Base-by-base conservation (phyloP, 106 monocot species). In the Allium sativum region DNA sequence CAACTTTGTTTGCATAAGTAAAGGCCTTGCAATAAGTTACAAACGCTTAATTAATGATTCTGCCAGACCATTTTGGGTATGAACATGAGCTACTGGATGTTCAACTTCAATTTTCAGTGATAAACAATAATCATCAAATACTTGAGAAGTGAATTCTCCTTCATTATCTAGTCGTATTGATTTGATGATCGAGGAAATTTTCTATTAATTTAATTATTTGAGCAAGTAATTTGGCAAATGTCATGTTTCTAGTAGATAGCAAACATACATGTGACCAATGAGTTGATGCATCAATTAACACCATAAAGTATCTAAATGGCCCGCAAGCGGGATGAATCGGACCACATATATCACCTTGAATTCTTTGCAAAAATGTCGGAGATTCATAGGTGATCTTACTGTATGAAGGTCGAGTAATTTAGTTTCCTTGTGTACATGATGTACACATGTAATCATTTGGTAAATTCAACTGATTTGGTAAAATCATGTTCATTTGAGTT, bases 331-430 rank as follows among this genome's bases (percentile, higher is more conserved):
- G n/a, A 3, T 56, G 55, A 5, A 8, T 56, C 18, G 55, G 55
- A 3, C 55, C 55, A 56, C 55, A 56, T 18, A 56, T 56, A 8
- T 56, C 55, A 13, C 19, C 55, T 56, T 56, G 31, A 31, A 31
- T 31, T 31, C 31, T 31, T 31, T 31, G 31, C 3, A 31, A 3
- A 31, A 31, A 31, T 31, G 31, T 31, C 3, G 31, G 31, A 31
- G 31, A 31, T 31, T 31, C 31, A 3, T 1, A 31, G 3, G 31
- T 31, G 31, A 10, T 50, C 6, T 50, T 5, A 50, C 13, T 50
- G 4, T 12, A 50, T 10, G 15, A 12, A 15, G 48, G 10, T 50
- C 48, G 10, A 50, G 15, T 50, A 5, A 50, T 50, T 50, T 2
- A 50, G 1, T 50, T 50, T 50, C 13, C 48, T 50, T 50, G 48